Evolutionary conservation across 768 basidiomycete genomes (phyloP).

Genomic region (Mycena galericulata): DNA sequence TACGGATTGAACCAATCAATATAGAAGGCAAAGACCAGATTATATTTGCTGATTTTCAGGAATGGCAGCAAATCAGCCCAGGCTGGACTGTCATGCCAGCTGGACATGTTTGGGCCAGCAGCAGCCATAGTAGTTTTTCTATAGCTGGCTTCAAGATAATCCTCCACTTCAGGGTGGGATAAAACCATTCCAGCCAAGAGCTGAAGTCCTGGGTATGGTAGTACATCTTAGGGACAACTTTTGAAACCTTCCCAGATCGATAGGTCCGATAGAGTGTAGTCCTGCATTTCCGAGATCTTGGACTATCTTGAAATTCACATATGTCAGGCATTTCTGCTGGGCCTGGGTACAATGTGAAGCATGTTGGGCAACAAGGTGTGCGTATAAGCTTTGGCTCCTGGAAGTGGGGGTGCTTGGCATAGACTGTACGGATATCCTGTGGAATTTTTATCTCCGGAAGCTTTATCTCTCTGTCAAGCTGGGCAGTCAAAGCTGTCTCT

Average conservation of each 20-base stretch:
- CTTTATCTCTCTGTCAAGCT: slow-evolving; percentile 5
- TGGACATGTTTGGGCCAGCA: not conserved
- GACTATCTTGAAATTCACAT: not conserved
- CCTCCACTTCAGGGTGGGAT: too few species aligned
- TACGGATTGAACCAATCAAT: slow-evolving; percentile 53
- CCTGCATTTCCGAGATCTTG: not conserved
- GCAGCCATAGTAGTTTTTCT: not conserved
- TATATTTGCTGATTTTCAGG: slow-evolving; percentile 17
- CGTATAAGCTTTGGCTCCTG: slow-evolving; percentile 18
- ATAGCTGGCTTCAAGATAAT: not conserved
- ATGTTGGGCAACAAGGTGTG: slow-evolving; percentile 15
- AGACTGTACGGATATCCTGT: slow-evolving; percentile 7
- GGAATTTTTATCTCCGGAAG: slow-evolving; percentile 7
- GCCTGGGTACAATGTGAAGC: slow-evolving; percentile 6
- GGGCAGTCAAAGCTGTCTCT: not conserved
- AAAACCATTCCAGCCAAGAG: slow-evolving; percentile 25
- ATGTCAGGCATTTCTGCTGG: not conserved
- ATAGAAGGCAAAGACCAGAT: slow-evolving; percentile 45
- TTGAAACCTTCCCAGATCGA: not conserved
- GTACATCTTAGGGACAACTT: not conserved
- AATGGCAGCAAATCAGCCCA: slow-evolving; percentile 23
- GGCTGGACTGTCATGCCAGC: slow-evolving; percentile 26
- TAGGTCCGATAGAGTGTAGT: not conserved
- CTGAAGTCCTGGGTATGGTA: slow-evolving; percentile 18
- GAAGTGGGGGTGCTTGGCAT: not conserved